Conservation (phyloP, 208 protist genomes). For the Kentomonas sorsogonicus region DNA sequence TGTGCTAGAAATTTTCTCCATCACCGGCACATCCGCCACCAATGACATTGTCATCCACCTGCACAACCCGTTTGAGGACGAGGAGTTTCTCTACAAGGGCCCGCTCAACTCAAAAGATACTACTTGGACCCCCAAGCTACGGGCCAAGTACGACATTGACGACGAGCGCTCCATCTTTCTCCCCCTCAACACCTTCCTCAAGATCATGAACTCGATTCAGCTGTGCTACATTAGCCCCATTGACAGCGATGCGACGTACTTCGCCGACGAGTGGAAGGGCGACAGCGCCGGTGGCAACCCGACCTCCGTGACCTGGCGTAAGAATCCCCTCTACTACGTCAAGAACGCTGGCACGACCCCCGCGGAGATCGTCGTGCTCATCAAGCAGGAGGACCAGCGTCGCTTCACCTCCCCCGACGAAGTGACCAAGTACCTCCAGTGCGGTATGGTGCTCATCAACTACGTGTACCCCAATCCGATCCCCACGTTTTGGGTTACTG, state of each 20-base stretch:
- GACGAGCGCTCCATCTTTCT: slow-evolving; percentile 54
- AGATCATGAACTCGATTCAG: slow-evolving; percentile 48
- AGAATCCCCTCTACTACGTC: slow-evolving; percentile 70
- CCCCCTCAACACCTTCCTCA: slow-evolving; percentile 44
- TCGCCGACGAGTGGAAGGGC: slow-evolving; percentile 39
- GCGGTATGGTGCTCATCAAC: slow-evolving; percentile 44
- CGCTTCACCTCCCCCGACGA: slow-evolving; percentile 34
- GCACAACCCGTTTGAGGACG: slow-evolving; percentile 60
- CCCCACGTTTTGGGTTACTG: slow-evolving; percentile 57
- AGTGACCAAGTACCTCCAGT: slow-evolving; percentile 52
- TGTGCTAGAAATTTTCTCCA: slow-evolving; percentile 49
- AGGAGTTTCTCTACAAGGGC: slow-evolving; percentile 47
- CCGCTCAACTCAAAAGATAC: slow-evolving; percentile 49
- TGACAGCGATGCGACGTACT: slow-evolving; percentile 28
- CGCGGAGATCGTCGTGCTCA: slow-evolving; percentile 32
- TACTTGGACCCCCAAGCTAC: slow-evolving; percentile 40
- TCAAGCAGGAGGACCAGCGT: slow-evolving; percentile 66
- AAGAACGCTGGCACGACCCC: slow-evolving; percentile 28
- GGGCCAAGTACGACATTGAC: slow-evolving; percentile 34
- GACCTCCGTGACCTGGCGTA: slow-evolving; percentile 55
- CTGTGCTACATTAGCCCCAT: slow-evolving; percentile 46
- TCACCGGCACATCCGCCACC: slow-evolving; percentile 34
- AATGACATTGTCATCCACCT: slow-evolving; percentile 56
- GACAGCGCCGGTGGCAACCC: slow-evolving; percentile 58
- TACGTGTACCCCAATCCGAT: slow-evolving; percentile 28